Conservation (phyloP, 148 eudicot species). For the Rhododendron griersonianum region DNA sequence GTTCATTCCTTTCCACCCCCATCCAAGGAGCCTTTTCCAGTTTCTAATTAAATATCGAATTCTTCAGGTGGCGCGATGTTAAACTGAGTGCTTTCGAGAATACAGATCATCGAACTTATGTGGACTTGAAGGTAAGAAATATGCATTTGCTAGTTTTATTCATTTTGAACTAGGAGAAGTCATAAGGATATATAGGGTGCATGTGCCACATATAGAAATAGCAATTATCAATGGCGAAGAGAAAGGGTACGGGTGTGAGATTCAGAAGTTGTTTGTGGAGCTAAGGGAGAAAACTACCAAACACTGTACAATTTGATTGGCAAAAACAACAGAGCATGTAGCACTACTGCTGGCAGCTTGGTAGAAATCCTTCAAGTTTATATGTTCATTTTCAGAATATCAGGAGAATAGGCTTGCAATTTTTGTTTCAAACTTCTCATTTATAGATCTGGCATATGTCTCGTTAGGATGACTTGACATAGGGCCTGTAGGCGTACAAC, state of each 20-base stretch:
- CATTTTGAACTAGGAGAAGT: neutral
- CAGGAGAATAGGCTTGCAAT: neutral
- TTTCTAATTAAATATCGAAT: neutral
- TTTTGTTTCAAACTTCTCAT: neutral
- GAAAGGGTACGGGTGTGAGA: neutral
- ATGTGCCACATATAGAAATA: neutral
- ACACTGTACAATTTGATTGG: neutral
- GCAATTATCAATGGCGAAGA: neutral
- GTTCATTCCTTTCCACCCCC: neutral
- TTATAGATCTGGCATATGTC: neutral
- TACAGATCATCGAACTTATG: constrained; percentile 93
- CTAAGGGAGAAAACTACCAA: neutral
- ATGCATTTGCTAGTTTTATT: constrained; percentile 8
- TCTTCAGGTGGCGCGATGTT: constrained; percentile 94
- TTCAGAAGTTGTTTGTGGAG: neutral
- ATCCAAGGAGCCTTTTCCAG: neutral
- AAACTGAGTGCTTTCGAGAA: constrained; percentile 81
- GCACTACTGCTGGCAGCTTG: neutral
- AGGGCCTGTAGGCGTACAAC: neutral
- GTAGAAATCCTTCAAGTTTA: neutral
- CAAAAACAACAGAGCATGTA: neutral
- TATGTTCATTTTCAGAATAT: neutral
- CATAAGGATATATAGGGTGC: neutral
- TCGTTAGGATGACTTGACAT: neutral
- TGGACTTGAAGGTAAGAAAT: constrained; percentile 83